Base-by-base conservation (phyloP, 2,329 filamentous ascomycete species). In the Furcasterigmium furcatum region DNA sequence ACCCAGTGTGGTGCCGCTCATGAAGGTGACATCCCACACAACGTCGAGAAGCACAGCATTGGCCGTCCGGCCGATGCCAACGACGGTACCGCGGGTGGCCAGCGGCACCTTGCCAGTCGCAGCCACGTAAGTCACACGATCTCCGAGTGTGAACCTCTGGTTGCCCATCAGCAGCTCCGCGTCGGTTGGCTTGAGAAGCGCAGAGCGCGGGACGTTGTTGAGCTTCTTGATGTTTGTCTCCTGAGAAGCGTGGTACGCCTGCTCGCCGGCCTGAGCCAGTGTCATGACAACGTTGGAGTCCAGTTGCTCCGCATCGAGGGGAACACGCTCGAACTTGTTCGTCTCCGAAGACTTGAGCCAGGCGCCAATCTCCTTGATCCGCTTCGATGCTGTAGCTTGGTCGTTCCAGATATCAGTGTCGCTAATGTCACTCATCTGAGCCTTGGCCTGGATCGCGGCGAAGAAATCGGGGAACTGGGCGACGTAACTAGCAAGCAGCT, bases 81-180 rank as follows among this genome's bases (percentile, higher is more conserved):
- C 86, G n/a, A 99, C 89, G 2, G 94, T 97, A 57, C 95, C 94
- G 44, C 87, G 83, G 44, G 88, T 88, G 29, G 88, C 91, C 57
- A 99, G 95, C 2, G 94, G 94, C 1, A 99, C 92, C 60, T 96
- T 92, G 54, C 94, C 94, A 45, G 91, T 90, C 55, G 92, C 88
- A 57, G 91, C 87, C 9, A 91, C 90, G 63, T 96, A 99, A 34
- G 95, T 88, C 20, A 99, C 82, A 19, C 95, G 87, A 65, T 99
- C 91, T 44, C 94, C 94, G 25, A 99, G 78, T 45, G 69, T 67
- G 66, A 96, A 99, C 18, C 67, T 77, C 64, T 99, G 95, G 62
- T 87, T 87, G 46, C 88, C 85, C 34, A 97, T 80, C 44, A 91
- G 85, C 62, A 96, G 88, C 65, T 96, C 91, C n/a, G 91, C 91